Evolutionary conservation across 495 filamentous ascomycete species (phyloP).

Genomic region (Xylaria palmicola): DNA sequence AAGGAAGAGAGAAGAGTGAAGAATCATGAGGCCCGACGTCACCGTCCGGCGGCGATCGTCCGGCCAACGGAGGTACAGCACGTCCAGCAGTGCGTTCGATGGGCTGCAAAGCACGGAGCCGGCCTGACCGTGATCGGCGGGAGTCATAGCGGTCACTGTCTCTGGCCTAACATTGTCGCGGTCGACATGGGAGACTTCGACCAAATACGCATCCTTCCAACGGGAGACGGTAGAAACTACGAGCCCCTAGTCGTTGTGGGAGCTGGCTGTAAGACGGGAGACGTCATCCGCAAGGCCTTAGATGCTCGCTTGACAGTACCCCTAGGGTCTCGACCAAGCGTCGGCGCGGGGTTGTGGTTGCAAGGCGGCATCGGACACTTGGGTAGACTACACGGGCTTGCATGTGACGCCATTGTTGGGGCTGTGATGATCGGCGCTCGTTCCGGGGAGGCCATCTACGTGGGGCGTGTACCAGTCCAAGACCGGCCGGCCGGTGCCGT

Average conservation of each 20-base stretch:
- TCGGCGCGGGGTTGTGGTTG: conserved; percentile 61
- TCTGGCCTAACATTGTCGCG: conserved; percentile 53
- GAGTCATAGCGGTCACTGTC: conserved; percentile 60
- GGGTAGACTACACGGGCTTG: conserved; percentile 54
- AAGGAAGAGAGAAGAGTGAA: conserved; percentile 43
- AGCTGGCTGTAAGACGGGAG: conserved; percentile 55
- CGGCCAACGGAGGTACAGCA: conserved; percentile 51
- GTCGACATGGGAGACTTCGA: conserved; percentile 61
- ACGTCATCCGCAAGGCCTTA: conserved; percentile 56
- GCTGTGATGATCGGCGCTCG: conserved; percentile 57
- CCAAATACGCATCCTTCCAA: conserved; percentile 45
- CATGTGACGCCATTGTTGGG: conserved; percentile 62
- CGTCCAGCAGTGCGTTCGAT: conserved; percentile 57
- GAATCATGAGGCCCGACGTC: conserved; percentile 51
- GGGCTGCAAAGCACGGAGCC: conserved; percentile 53
- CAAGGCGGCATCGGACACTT: conserved; percentile 67
- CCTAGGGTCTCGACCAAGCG: conserved; percentile 59
- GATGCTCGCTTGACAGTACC: conserved; percentile 54
- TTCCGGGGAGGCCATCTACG: conserved; percentile 47
- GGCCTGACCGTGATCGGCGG: conserved; percentile 57
- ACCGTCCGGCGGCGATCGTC: conserved; percentile 45
- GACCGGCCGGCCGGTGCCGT: conserved; percentile 48
- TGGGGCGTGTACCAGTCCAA: conserved; percentile 54
- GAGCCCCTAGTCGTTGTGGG: conserved; percentile 49
- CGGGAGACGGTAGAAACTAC: conserved; percentile 27